Evolutionary conservation across 192 early-diverging fungal species (phyloP).

Genomic region (Coemansia sp.): DNA sequence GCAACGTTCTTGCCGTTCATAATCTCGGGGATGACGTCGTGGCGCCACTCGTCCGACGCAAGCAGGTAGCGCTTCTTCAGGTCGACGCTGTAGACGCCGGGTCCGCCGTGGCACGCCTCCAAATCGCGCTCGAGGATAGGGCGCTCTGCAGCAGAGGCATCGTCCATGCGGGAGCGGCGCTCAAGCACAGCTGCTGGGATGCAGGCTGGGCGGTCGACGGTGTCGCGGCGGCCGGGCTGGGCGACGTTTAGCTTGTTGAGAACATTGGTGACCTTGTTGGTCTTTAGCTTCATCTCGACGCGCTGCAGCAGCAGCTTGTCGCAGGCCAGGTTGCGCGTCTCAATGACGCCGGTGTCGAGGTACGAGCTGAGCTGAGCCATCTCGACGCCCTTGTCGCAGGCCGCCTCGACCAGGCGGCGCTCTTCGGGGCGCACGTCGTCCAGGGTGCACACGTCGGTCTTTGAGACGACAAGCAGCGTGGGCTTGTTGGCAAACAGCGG

Average conservation of each 20-base stretch:
- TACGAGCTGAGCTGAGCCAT: constrained; percentile 84
- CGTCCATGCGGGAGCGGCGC: constrained; percentile 64
- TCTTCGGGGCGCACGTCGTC: constrained; percentile 75
- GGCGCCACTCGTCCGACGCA: constrained; percentile 85
- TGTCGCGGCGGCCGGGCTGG: constrained; percentile 81
- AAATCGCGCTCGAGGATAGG: constrained; percentile 84
- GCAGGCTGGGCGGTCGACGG: constrained; percentile 71
- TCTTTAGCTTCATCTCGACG: constrained; percentile 94
- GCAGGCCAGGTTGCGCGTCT: constrained; percentile 90
- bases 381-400: constrained; percentile 61
- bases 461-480: constrained; percentile 89
- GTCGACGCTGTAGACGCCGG: constrained; percentile 95
- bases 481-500: constrained; percentile 99
- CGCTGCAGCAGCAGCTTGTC: constrained; percentile 87
- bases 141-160: constrained; percentile 77
- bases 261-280: constrained; percentile 83
- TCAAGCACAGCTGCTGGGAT: constrained; percentile 75
- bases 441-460: constrained; percentile 86
- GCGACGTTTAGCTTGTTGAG: constrained; percentile 96
- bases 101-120: constrained; percentile 85
- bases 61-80: constrained; percentile 91
- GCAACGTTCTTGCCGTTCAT: constrained; percentile 98
- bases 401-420: constrained; percentile 71
- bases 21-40: constrained; percentile 98
- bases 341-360: constrained; percentile 95